These are phyloP conservation scores for Russula virescens DNA, from an alignment of 768 basidiomycete genomes.

Conservation along the genomic window DNA sequence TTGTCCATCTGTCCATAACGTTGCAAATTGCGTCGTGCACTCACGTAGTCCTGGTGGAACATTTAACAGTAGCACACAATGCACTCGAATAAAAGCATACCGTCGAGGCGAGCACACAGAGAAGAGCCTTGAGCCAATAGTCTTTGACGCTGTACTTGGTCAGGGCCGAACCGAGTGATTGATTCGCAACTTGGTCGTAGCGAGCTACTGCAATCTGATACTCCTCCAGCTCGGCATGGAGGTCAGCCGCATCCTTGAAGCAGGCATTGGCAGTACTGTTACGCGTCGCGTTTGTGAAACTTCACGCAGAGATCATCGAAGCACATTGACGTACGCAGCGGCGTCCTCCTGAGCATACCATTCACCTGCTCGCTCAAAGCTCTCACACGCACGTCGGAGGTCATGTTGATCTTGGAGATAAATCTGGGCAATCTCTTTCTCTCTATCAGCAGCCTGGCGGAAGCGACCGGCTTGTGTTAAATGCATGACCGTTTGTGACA, in stretches of 20 bases:
- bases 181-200: constrained; percentile 86
- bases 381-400: constrained; percentile 82
- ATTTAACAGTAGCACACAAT: not conserved
- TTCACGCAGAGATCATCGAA: not conserved
- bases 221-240: constrained; percentile 84
- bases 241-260: constrained; percentile 94
- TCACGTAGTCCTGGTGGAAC: constrained; percentile 68
- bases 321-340: constrained; percentile 60
- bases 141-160: constrained; percentile 99
- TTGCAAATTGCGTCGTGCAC: constrained; percentile 70
- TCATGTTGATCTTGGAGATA: constrained; percentile 80
- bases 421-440: constrained; percentile 95
- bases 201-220: constrained; percentile 79
- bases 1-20: constrained; percentile 79
- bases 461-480: constrained; percentile 84
- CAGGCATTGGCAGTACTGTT: constrained; percentile 89
- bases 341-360: constrained; percentile 99
- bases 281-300: constrained; percentile 8
- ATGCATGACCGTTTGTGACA: constrained; percentile 78
- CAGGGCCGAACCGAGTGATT: constrained; percentile 70
- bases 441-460: constrained; percentile 94
- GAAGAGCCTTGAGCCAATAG: constrained; percentile 82
- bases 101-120: constrained; percentile 84
- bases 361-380: constrained; percentile 86
- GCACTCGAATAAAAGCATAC: constrained; percentile 44